Base-by-base conservation (phyloP, 1,284 basidiomycete genomes). In the Papiliotrema nemorosa region DNA sequence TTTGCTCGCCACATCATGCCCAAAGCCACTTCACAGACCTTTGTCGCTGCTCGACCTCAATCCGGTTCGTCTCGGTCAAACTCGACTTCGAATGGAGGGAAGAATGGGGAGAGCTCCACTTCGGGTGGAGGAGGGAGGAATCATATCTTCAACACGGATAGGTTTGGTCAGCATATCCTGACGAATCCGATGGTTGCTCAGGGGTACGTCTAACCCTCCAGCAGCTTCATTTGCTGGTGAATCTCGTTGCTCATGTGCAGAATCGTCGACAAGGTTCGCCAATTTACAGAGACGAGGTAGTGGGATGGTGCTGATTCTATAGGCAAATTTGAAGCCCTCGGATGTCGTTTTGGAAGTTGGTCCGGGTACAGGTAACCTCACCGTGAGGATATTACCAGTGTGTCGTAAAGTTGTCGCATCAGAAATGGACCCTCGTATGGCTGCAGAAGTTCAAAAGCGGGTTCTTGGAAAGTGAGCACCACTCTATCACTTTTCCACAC, bases 371-470 rank as follows among this genome's bases (percentile, higher is more conserved):
- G 96, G 96, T 59, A 98, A 99, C 72, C 74, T 98, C 68, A 98
- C 96, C 0, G 86, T 97, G 16, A 81, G 88, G 64, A 98, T 99
- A 58, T 77, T 99, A 34, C 90, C 97, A 65, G 88, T 92, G 74
- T 88, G 88, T 55, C 93, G 94, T 69, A 86, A 88, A 77, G 85
- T 90, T 26, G 89, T 88, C 0, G 94, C 92, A 1, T 85, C 97
- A 26, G 96, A 99, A 74, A 96, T 97, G 90, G 96, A 98, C 71
- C 96, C 96, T 59, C 84, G 96, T 34, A 97, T 98, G 94, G 94
- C 93, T 18, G 92, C 92, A 41, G 94, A 98, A 73, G 82, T 98
- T 49, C 88, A 88, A 52, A 98, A 98, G 76, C 86, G 96, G 62
- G 92, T 98, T 1, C 88, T 97, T 79, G 94, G 94, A 79, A 97